Evolutionary conservation across 2,329 filamentous ascomycete species (phyloP).

Genomic region (Cadophora luteo-olivacea): DNA sequence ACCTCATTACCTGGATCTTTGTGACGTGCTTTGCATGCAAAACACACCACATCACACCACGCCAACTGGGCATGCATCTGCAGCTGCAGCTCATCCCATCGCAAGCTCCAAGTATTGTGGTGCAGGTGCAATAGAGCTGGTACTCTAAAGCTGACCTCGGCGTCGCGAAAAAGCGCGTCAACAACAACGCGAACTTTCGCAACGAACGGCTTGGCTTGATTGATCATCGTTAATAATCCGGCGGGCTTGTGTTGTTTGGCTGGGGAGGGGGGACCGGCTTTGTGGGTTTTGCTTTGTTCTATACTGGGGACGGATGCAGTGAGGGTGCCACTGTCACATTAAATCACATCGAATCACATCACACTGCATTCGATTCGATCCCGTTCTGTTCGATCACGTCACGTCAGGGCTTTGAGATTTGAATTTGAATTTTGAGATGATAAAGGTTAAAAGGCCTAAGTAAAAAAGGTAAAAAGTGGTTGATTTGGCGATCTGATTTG

Average conservation of each 20-base stretch:
- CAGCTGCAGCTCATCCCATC: background rate
- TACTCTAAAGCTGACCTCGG: slow-evolving; percentile 9
- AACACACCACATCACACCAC: background rate
- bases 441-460: too few relatives aligned
- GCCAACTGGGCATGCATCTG: too few relatives aligned
- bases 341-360: background rate
- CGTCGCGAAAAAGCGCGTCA: slow-evolving; percentile 2
- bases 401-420: background rate
- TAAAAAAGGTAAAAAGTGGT: too few relatives aligned
- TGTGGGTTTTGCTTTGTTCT: background rate
- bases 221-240: background rate
- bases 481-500: too few relatives aligned
- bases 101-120: too few relatives aligned
- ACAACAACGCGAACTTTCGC: background rate
- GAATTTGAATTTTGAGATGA: too few relatives aligned
- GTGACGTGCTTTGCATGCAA: background rate
- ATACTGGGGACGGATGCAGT: background rate
- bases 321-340: slow-evolving; percentile 10
- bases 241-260: too few relatives aligned
- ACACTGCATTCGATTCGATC: background rate
- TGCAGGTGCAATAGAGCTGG: too few relatives aligned
- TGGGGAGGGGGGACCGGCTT: background rate
- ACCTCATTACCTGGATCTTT: background rate
- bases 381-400: background rate
- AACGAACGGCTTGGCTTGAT: background rate